A percentile compares a stretch with the other conserved stretches of the same genome.
Evolutionary conservation across 2,329 filamentous ascomycete genomes (phyloP).

Genomic region (Exophiala viscosa): DNA sequence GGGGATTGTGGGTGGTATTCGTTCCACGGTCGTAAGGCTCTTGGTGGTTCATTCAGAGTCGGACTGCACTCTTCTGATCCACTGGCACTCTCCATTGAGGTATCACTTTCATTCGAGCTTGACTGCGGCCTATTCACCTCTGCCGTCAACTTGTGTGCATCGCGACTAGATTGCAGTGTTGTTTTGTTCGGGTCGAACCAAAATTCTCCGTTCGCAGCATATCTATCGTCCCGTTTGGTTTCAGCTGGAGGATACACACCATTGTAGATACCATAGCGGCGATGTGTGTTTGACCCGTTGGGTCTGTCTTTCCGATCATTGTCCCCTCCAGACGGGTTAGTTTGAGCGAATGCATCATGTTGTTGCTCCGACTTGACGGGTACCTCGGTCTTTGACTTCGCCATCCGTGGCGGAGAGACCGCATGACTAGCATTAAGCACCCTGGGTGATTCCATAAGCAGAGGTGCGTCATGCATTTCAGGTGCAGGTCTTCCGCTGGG

Average conservation of each 20-base stretch:
- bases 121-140: constrained; percentile 11
- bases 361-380: not conserved
- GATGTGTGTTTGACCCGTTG: constrained; percentile 2
- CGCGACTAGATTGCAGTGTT: not conserved
- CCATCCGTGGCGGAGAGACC: not conserved
- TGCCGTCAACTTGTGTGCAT: not conserved
- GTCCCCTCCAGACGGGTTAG: constrained; percentile 11
- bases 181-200: constrained; percentile 21
- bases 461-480: no score
- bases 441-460: no score
- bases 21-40: constrained; percentile 12
- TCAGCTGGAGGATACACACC: not conserved
- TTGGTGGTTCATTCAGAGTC: not conserved
- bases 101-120: constrained; percentile 13
- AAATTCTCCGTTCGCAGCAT: constrained; percentile 35
- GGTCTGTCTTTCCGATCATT: not conserved
- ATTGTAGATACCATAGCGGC: constrained; percentile 27
- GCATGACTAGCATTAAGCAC: no score
- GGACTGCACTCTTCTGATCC: not conserved
- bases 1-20: constrained; percentile 16
- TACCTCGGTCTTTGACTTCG: not conserved
- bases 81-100: constrained; percentile 4
- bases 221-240: constrained; percentile 48
- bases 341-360: not conserved
- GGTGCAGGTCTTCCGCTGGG: no score